Evolutionary conservation across 441 rosid species (phyloP).

Genomic region (Iberis amara): DNA sequence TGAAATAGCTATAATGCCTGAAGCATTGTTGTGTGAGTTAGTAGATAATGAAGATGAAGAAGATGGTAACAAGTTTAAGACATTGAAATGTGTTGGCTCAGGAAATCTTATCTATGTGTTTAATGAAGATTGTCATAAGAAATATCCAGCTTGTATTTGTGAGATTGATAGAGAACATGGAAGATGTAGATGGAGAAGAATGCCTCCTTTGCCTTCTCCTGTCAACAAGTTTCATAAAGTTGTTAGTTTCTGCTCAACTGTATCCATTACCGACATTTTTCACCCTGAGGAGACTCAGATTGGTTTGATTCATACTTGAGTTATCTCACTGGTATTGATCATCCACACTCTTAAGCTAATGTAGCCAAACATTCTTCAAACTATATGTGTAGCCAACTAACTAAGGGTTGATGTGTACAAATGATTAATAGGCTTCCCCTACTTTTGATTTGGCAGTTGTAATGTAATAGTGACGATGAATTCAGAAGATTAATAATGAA

Average conservation of each 20-base stretch:
- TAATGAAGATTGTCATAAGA: slow-evolving; percentile 68
- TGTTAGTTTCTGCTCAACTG: slow-evolving; percentile 62
- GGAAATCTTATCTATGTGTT: slow-evolving; percentile 67
- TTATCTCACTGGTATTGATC: slow-evolving; percentile 24
- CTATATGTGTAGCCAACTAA: background rate
- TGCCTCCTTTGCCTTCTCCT: slow-evolving; percentile 64
- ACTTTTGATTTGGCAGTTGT: slow-evolving; percentile 14
- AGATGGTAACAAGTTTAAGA: slow-evolving; percentile 61
- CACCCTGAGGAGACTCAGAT: slow-evolving; percentile 25
- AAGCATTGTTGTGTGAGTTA: slow-evolving; percentile 45
- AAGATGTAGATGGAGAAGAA: slow-evolving; percentile 57
- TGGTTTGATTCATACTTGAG: slow-evolving; percentile 26
- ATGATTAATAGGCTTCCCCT: background rate
- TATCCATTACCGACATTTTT: slow-evolving; percentile 41
- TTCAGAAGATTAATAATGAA: slow-evolving; percentile 6
- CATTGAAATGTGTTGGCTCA: slow-evolving; percentile 74
- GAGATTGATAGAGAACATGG: slow-evolving; percentile 42
- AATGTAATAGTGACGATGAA: slow-evolving; percentile 16
- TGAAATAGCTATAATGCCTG: slow-evolving; percentile 71
- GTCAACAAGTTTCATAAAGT: slow-evolving; percentile 77
- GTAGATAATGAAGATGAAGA: slow-evolving; percentile 46
- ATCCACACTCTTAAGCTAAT: background rate
- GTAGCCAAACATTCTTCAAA: background rate
- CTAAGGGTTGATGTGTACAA: background rate
- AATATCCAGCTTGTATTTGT: slow-evolving; percentile 78